A percentile compares a stretch with the other conserved stretches of the same genome.
These are phyloP conservation scores for Citrus inodora DNA, from an alignment of 345 rosid species.

Conservation along the genomic window DNA sequence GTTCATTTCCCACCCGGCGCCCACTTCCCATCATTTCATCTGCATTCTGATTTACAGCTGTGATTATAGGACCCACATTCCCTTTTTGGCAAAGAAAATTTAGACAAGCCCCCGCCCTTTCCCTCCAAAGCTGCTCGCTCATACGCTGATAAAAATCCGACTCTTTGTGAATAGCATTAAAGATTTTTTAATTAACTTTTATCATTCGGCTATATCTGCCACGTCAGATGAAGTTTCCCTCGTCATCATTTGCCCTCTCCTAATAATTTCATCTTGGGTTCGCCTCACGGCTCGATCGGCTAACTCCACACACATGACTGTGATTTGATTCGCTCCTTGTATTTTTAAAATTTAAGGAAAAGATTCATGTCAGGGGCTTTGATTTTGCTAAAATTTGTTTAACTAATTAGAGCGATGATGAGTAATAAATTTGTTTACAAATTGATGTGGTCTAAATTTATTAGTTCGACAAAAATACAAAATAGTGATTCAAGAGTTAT, in stretches of 20 bases:
- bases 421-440: too few relatives aligned
- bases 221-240: slow-evolving; percentile 3
- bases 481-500: too few relatives aligned
- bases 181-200: background rate
- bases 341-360: too few relatives aligned
- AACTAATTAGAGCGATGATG: too few relatives aligned
- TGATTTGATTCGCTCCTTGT: background rate
- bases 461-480: too few relatives aligned
- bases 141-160: background rate
- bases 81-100: slow-evolving; percentile 28
- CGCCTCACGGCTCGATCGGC: slow-evolving; percentile 2
- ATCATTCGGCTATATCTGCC: background rate
- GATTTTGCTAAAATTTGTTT: too few relatives aligned
- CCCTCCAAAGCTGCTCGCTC: slow-evolving; percentile 11
- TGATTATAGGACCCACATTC: slow-evolving; percentile 20
- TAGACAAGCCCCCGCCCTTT: slow-evolving; percentile 12
- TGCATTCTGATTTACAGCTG: slow-evolving; percentile 34
- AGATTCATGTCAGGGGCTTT: too few relatives aligned
- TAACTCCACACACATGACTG: background rate
- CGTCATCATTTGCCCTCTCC: background rate
- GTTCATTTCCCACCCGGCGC: background rate
- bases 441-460: too few relatives aligned
- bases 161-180: background rate
- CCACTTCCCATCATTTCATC: background rate
- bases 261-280: background rate